Percentiles rank a stretch among this genome's conserved stretches.
Conservation (phyloP, 2,329 filamentous ascomycete genomes). For the Tolypocladium ovalisporum region DNA sequence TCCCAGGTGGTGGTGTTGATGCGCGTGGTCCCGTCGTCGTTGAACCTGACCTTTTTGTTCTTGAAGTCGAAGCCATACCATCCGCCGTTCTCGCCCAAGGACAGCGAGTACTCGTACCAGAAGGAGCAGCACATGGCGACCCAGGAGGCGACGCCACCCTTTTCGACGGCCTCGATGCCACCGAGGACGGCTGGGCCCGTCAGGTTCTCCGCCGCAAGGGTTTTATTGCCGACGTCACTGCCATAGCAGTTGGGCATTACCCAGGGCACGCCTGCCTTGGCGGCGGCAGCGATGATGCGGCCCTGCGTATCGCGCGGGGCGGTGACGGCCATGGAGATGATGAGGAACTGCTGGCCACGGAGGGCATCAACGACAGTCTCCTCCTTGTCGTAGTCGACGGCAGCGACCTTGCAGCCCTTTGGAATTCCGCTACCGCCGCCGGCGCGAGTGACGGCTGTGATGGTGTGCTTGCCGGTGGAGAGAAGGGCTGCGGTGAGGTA, state of each 20-base stretch:
- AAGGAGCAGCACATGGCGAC: constrained; percentile 42
- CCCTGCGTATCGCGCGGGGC: constrained; percentile 30
- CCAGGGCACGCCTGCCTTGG: constrained; percentile 37
- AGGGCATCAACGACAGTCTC: constrained; percentile 36
- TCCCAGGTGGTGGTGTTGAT: constrained; percentile 49
- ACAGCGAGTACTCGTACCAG: constrained; percentile 44
- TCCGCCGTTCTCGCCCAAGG: constrained; percentile 14
- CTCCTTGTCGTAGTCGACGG: constrained; percentile 33
- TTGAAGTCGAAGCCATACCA: constrained; percentile 40
- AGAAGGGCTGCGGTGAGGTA: constrained; percentile 31
- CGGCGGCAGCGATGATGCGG: constrained; percentile 37
- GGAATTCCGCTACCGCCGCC: constrained; percentile 31
- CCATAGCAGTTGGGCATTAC: constrained; percentile 39
- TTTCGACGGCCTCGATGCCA: constrained; percentile 25
- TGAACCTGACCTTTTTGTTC: constrained; percentile 30
- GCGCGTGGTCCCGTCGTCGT: constrained; percentile 43
- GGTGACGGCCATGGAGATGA: constrained; percentile 35
- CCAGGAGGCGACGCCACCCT: constrained; percentile 27
- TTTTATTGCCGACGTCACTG: constrained; percentile 16
- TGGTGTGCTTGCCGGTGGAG: constrained; percentile 34
- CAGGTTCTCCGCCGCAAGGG: constrained; percentile 17
- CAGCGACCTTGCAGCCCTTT: constrained; percentile 26
- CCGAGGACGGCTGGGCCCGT: constrained; percentile 12
- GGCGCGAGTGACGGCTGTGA: constrained; percentile 41
- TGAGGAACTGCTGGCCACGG: constrained; percentile 41